These are phyloP conservation scores for Zygosaccharomyces sapae DNA, from an alignment of 1,139 yeast genomes.

Conservation along the genomic window DNA sequence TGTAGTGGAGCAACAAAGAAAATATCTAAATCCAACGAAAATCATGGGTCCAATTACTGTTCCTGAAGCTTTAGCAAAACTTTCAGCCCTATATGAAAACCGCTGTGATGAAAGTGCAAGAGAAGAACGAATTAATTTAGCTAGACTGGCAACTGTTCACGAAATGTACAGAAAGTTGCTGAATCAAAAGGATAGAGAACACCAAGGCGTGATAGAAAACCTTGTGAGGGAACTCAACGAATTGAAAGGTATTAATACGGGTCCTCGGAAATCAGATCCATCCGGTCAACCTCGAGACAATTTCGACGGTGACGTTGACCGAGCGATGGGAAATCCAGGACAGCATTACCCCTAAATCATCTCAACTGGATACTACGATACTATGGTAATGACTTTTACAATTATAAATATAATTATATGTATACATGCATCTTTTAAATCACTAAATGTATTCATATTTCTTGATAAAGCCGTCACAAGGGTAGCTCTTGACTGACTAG, in stretches of 20 bases:
- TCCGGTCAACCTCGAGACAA: background rate
- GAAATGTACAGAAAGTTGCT: constrained; percentile 7
- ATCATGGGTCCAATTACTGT: background rate
- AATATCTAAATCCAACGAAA: background rate
- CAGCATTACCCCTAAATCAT: background rate
- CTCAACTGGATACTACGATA: background rate
- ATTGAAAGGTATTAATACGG: background rate
- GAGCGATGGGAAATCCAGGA: background rate
- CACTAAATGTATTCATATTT: too few species aligned
- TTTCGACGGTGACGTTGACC: background rate
- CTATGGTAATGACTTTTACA: too few species aligned
- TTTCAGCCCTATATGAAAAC: constrained; percentile 3
- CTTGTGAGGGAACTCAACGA: constrained; percentile 4
- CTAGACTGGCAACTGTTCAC: constrained; percentile 2
- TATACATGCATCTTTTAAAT: too few species aligned
- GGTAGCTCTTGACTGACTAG: too few species aligned
- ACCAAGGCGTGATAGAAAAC: constrained; percentile 2
- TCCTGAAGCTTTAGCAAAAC: background rate
- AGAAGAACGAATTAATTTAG: constrained; percentile 2
- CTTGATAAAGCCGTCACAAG: too few species aligned
- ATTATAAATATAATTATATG: too few species aligned
- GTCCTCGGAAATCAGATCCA: background rate
- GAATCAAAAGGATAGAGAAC: constrained; percentile 4
- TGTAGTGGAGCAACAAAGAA: constrained; percentile 5
- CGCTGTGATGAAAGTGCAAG: constrained; percentile 2